These are phyloP conservation scores for Pholiota adiposa DNA, from an alignment of 1,284 basidiomycete species.

Conservation along the genomic window DNA sequence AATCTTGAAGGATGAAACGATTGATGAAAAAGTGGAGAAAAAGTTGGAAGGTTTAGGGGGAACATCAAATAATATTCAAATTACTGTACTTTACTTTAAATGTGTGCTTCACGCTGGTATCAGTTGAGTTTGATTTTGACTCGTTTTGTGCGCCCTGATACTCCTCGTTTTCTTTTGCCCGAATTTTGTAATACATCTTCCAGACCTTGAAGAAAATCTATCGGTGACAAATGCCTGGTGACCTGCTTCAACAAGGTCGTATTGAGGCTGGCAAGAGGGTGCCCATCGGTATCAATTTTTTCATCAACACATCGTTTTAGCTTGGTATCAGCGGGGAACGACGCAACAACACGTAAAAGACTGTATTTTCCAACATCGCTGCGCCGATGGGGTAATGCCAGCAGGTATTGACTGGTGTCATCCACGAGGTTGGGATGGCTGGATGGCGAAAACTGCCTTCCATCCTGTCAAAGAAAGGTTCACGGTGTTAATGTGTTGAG, in stretches of 20 bases:
- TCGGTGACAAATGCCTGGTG: slow-evolving; percentile 35
- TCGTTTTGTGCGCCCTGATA: slow-evolving; percentile 20
- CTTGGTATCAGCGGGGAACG: slow-evolving; percentile 41
- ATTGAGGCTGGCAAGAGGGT: slow-evolving; percentile 42
- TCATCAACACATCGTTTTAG: slow-evolving; percentile 38
- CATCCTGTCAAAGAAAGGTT: slow-evolving; percentile 30
- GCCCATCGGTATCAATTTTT: slow-evolving; percentile 37
- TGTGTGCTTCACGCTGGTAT: background rate
- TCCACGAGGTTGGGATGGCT: slow-evolving; percentile 33
- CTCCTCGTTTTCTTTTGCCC: slow-evolving; percentile 25
- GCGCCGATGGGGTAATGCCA: slow-evolving; percentile 33
- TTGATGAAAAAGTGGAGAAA: background rate
- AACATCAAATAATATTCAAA: background rate
- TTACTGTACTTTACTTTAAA: background rate
- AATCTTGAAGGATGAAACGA: background rate
- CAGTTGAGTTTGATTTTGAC: slow-evolving; percentile 28
- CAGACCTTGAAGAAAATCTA: slow-evolving; percentile 34
- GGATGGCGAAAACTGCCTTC: slow-evolving; percentile 33
- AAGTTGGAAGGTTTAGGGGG: no score
- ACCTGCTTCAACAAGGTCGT: slow-evolving; percentile 40
- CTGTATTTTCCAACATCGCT: slow-evolving; percentile 39
- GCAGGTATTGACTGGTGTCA: slow-evolving; percentile 27
- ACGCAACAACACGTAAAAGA: slow-evolving; percentile 40
- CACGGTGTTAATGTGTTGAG: background rate
- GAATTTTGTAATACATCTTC: slow-evolving; percentile 25